Evolutionary conservation across 257 asterid species (phyloP), one percentile per base, ranked within the genome.

Genomic region (Catharanthus roseus): DNA sequence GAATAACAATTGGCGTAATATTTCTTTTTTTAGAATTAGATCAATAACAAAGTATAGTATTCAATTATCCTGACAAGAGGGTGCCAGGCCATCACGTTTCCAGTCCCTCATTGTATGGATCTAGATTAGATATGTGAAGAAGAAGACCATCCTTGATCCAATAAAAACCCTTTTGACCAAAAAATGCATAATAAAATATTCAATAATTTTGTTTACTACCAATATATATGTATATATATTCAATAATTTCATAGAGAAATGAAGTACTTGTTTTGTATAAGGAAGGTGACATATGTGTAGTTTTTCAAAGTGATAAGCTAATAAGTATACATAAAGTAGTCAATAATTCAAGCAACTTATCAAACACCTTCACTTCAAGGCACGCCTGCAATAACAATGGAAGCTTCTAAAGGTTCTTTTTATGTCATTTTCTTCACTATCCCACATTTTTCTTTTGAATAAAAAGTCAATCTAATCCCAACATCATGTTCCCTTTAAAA

Each of bases 311-410:
- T 57, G 65, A 57, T 57, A 57, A 57, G 65, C 13, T 28, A 58
- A 58, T 29, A 29, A 29, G 64, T 58, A 58, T 0, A 26, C 0
- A 62, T 7, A 34, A 34, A 19, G 19, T 19, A 5, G 71, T 36
- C 71, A 72, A 72, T 49, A 72, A 72, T 26, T 63, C 39, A 1
- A 54, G 55, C 16, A 50, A 65, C 71, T 72, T 72, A 72, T 72
- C 76, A 31, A 29, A 36, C 16, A 19, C n/a, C n/a, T n/a, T n/a
- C n/a, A n/a, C 38, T 38, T 15, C 2, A 13, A 13, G 21, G 53
- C 53, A 47, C 1, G 16, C 11, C 42, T 38, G 8, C 42, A 3
- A 38, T n/a, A n/a, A n/a, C n/a, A n/a, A n/a, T n/a, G n/a, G n/a
- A n/a, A n/a, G n/a, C n/a, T n/a, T n/a, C n/a, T n/a, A n/a, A n/a